Base-by-base conservation (phyloP, 345 rosid species). In the Microthlaspi erraticum region DNA sequence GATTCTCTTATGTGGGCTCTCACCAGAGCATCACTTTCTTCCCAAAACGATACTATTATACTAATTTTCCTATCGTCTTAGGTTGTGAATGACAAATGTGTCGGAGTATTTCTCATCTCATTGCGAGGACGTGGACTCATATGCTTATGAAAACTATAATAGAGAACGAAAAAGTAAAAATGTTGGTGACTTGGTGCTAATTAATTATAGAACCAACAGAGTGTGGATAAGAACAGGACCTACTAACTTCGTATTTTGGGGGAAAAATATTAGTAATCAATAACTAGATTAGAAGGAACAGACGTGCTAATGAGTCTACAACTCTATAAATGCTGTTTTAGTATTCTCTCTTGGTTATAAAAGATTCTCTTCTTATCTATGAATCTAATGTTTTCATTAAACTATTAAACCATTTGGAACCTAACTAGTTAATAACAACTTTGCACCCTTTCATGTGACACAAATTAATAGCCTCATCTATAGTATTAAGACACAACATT, bases 81-180 rank as follows among this genome's bases (percentile, higher is more conserved):
- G 67, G 60, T 60, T 70, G 74, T 59, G 60, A 59, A 16, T 48
- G 66, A 49, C 66, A 59, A 59, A 70, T 70, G 31, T 70, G 67
- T 49, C 66, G 51, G 67, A 33, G 26, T 19, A 43, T 33, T 38
- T 34, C 16, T 19, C 42, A 53, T 12, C 64, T 19, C 56, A 32
- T 5, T 37, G 41, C 6, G 59, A 48, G 54, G 50, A 70, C 74
- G 66, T 59, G 74, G 74, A 60, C 60, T 60, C 51, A 59, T 59
- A 59, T 29, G 49, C 66, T 26, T 48, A 39, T 23, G 50, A 41
- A 49, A 69, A 11, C 7, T 59, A 58, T 59, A 70, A 58, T 58
- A 70, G 36, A 60, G 46, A 70, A 38, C 37, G 14, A 70, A 70
- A 50, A 46, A 59, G 74, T 60, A 29, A 49, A 60, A 39, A 60